A percentile compares a stretch with the other conserved stretches of the same genome.
phyloP scores from a whole-genome alignment of 345 rosid genomes.

The Corchorus capsularis region DNA sequence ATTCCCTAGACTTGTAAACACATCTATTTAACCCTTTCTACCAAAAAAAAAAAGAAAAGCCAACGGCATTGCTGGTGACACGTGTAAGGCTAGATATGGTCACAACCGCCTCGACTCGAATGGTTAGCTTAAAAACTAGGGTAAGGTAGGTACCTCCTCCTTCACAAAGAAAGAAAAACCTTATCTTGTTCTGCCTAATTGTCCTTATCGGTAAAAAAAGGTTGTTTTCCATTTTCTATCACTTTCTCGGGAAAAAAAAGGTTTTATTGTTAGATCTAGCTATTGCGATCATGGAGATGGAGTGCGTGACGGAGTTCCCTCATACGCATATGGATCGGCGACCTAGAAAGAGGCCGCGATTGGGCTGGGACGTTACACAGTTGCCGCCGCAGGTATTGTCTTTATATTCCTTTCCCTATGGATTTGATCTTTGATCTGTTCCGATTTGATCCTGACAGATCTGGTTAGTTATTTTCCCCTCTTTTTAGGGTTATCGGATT shows the following conservation, averaged over 20 bases:
- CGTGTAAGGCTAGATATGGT: slow-evolving; percentile 39
- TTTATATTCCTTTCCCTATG: background rate
- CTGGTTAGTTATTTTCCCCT: background rate
- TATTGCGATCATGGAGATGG: slow-evolving; percentile 60
- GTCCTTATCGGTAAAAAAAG: background rate
- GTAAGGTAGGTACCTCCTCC: background rate
- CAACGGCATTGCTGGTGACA: slow-evolving; percentile 29
- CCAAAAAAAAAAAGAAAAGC: no score
- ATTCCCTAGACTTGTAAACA: no score
- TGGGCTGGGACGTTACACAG: slow-evolving; percentile 71
- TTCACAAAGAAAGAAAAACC: background rate
- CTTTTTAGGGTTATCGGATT: background rate
- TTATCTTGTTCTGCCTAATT: no score
- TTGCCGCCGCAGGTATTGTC: slow-evolving; percentile 45
- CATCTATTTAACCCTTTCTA: no score
- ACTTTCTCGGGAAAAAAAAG: background rate
- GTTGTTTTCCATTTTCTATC: background rate
- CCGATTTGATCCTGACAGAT: background rate
- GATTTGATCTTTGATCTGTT: background rate
- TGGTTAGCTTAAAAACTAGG: slow-evolving; percentile 36
- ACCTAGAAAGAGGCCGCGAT: slow-evolving; percentile 67
- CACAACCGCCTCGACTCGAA: slow-evolving; percentile 13
- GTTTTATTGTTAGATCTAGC: background rate
- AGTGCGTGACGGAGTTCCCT: slow-evolving; percentile 58
- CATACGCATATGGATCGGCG: slow-evolving; percentile 57